phyloP scores from a whole-genome alignment of 768 basidiomycete genomes.

The Sistotremastrum niveocremeum region DNA sequence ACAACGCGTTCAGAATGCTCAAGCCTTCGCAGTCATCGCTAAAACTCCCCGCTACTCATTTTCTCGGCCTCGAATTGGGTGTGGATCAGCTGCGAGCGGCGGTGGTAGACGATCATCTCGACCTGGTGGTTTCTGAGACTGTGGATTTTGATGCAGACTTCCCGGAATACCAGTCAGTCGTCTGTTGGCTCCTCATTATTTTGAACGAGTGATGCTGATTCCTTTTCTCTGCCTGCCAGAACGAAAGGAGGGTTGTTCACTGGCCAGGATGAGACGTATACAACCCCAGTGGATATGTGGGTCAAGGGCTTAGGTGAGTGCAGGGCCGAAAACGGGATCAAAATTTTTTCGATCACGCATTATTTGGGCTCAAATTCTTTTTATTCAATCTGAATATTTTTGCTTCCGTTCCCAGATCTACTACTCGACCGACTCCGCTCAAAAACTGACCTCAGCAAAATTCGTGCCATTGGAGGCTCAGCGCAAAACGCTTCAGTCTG shows the following conservation, averaged over 20 bases:
- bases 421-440: constrained; percentile 62
- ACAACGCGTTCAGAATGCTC: too few relatives aligned
- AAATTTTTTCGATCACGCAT: constrained; percentile 28
- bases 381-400: constrained; percentile 23
- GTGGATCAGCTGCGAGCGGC: constrained; percentile 75
- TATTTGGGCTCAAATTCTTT: constrained; percentile 13
- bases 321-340: constrained; percentile 37
- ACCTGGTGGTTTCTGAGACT: constrained; percentile 68
- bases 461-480: constrained; percentile 65
- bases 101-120: constrained; percentile 71
- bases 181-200: constrained; percentile 1
- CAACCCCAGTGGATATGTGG: constrained; percentile 87
- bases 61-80: constrained; percentile 77
- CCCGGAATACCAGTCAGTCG: constrained; percentile 66
- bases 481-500: constrained; percentile 75
- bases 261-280: constrained; percentile 75
- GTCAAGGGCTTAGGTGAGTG: constrained; percentile 68
- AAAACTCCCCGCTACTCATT: constrained; percentile 29
- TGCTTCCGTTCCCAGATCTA: constrained; percentile 37
- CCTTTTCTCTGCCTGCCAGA: constrained; percentile 24
- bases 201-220: constrained; percentile 3
- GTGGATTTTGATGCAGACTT: constrained; percentile 76
- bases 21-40: too few relatives aligned
- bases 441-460: constrained; percentile 55
- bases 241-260: constrained; percentile 82